Percentiles rank a stretch among this genome's conserved stretches.
Conservation (phyloP, 2,329 filamentous ascomycete genomes). For the Zymoseptoria ardabiliae region DNA sequence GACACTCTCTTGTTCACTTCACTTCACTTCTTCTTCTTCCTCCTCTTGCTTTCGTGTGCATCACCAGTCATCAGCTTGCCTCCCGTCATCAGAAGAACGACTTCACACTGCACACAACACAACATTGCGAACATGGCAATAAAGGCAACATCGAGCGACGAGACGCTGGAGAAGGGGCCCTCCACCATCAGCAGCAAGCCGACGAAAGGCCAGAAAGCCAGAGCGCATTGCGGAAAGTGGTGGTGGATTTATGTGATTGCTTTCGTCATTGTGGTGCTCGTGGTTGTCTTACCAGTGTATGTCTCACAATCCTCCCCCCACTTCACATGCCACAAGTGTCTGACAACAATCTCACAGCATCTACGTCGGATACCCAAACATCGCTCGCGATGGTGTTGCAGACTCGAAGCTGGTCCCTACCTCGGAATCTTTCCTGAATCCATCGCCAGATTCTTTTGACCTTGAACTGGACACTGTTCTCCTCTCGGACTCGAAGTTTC, state of each 20-base stretch:
- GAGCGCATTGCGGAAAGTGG: conserved; percentile 32
- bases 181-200: background rate
- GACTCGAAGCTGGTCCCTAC: conserved; percentile 45
- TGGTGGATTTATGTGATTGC: conserved; percentile 57
- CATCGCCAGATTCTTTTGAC: conserved; percentile 35
- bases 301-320: background rate
- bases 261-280: conserved; percentile 43
- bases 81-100: too few relatives aligned
- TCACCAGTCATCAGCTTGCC: too few relatives aligned
- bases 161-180: background rate
- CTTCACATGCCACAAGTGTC: background rate
- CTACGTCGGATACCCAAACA: conserved; percentile 53
- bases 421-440: conserved; percentile 45
- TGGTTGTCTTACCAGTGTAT: conserved; percentile 51
- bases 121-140: background rate
- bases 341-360: conserved; percentile 33
- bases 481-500: conserved; percentile 36
- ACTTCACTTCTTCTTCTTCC: too few relatives aligned
- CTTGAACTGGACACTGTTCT: background rate
- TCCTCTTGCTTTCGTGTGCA: too few relatives aligned
- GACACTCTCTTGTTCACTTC: too few relatives aligned
- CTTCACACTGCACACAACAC: too few relatives aligned
- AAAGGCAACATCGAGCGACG: background rate
- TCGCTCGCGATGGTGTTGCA: conserved; percentile 49
- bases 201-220: conserved; percentile 14